Evolutionary conservation across 2,329 filamentous ascomycete species (phyloP), one percentile per base, ranked within the genome.

Genomic region (Ascomycota sp.): DNA sequence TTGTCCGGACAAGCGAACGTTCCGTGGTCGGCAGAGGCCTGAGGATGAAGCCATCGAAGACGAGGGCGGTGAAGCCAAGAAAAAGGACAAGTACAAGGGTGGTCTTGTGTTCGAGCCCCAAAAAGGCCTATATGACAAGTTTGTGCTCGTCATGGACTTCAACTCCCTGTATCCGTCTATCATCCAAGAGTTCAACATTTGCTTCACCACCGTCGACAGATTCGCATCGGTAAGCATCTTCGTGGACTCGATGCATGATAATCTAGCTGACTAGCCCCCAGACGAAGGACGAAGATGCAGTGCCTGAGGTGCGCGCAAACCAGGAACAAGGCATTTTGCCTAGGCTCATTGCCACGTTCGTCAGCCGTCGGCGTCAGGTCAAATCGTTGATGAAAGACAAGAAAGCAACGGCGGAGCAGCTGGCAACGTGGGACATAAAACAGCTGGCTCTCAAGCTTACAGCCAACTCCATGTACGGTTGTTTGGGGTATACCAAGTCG

Each of bases 401-500:
- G 52, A 72, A 62, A 37, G 84, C 86, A 4, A 91, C 82, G 1
- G 50, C 75, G 0, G 84, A 95, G 47, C 68, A 98, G 52, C 68
- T 92, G 36, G 78, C 83, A 4, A 83, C 86, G 0, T 98, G 86
- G 84, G 89, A 98, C 43, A 95, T 93, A 49, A 95, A 92, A 58
- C 89, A 98, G 55, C 65, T 92, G 52, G 91, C 89, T 25, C 59
- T 98, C 47, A 98, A 98, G 58, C 70, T 98, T 34, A 98, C 91
- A 30, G 89, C 89, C 48, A 98, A 98, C 59, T 95, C 86, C 43
- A 98, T 98, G 91, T 98, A 98, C 54, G 89, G 89, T 44, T 98
- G 89, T 66, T 61, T 98, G 53, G 89, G 89, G 44, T 98, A 93
- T 52, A 86, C 81, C 9, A 92, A 84, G 51, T 95, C 89, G 37